Conservation (phyloP, 129 eudicot genomes). For the Tanacetum coccineum region DNA sequence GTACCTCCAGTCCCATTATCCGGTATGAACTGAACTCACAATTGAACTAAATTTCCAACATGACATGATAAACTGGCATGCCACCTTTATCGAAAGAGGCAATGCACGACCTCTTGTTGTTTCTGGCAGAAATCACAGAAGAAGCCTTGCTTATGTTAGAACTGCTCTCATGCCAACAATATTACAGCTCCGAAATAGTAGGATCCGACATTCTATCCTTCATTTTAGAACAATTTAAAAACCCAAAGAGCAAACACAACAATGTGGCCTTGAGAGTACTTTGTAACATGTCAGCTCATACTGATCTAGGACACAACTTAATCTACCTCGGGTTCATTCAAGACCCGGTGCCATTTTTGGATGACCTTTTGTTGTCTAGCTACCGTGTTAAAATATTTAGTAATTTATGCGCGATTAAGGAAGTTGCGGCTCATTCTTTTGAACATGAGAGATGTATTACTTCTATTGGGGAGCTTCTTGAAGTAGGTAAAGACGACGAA, state of each 20-base stretch:
- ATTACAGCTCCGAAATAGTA: conserved; percentile 27
- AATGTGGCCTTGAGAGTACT: conserved; percentile 21
- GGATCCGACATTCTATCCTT: conserved; percentile 27
- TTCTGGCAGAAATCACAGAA: conserved; percentile 31
- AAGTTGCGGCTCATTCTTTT: conserved; percentile 28
- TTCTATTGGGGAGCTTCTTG: conserved; percentile 38
- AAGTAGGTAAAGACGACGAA: conserved; percentile 31
- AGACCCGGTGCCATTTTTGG: conserved; percentile 26
- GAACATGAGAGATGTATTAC: conserved; percentile 17
- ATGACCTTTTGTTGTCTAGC: conserved; percentile 25
- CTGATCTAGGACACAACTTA: conserved; percentile 33
- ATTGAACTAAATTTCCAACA: no score
- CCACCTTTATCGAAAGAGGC: conserved; percentile 30
- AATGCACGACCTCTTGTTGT: conserved; percentile 12
- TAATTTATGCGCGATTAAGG: conserved; percentile 30
- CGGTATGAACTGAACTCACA: no score
- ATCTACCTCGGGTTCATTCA: conserved; percentile 32
- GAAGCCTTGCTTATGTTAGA: conserved; percentile 32
- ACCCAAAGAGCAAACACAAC: conserved; percentile 27
- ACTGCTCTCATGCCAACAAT: conserved; percentile 16
- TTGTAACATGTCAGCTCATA: conserved; percentile 30
- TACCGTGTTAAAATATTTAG: conserved; percentile 23
- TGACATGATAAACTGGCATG: conserved; percentile 7
- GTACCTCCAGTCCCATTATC: no score
- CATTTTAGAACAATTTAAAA: conserved; percentile 18